Conservation (phyloP, 1,284 basidiomycete genomes). For the Marasmius oreades region DNA sequence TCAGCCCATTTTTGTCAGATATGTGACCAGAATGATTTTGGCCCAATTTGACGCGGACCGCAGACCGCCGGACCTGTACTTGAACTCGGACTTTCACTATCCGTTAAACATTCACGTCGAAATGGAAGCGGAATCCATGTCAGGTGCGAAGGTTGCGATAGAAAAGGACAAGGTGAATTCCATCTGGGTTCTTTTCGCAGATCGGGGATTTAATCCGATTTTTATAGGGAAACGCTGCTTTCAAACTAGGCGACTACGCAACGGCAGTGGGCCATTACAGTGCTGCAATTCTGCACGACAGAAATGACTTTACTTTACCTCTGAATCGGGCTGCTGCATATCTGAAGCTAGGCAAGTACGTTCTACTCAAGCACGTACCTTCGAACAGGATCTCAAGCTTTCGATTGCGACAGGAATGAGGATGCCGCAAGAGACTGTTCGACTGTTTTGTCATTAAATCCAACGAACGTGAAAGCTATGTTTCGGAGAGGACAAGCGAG, state of each 20-base stretch:
- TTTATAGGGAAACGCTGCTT: constrained; percentile 41
- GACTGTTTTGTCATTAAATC: constrained; percentile 46
- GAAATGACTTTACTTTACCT: constrained; percentile 60
- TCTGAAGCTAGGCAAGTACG: constrained; percentile 83
- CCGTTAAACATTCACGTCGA: no score
- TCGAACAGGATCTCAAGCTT: constrained; percentile 7
- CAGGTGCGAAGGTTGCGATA: background rate
- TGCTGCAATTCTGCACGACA: constrained; percentile 64
- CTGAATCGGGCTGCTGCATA: constrained; percentile 82
- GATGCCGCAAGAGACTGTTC: constrained; percentile 76
- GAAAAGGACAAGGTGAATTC: background rate
- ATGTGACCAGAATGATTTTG: no score
- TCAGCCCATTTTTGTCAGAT: background rate
- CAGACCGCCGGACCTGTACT: no score
- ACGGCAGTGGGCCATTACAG: constrained; percentile 64
- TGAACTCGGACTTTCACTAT: no score
- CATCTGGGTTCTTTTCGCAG: background rate
- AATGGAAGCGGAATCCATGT: background rate
- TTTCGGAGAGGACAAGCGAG: constrained; percentile 73
- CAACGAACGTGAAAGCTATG: constrained; percentile 66
- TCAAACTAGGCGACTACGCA: constrained; percentile 42
- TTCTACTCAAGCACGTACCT: constrained; percentile 18
- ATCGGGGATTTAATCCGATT: background rate
- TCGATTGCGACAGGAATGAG: constrained; percentile 43
- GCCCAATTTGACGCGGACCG: no score